Conservation (phyloP, 805 yeast species). For the Yarrowia divulgata region DNA sequence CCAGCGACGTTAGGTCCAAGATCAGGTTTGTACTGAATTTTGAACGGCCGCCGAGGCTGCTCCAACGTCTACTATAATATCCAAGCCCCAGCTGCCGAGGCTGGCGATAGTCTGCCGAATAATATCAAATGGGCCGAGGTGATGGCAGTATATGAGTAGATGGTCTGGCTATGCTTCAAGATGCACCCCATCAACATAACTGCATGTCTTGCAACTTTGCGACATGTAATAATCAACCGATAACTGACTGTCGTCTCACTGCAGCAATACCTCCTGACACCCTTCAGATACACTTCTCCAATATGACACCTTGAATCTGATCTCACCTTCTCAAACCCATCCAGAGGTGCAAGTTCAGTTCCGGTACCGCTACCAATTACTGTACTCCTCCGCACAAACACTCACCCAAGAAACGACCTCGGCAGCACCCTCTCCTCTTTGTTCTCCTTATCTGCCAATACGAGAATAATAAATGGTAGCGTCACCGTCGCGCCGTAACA, state of each 20-base stretch:
- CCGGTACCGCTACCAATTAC: no score
- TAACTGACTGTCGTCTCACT: no score
- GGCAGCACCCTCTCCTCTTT: neutral
- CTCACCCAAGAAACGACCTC: no score
- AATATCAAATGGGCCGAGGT: neutral
- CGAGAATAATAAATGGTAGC: neutral
- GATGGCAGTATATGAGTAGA: neutral
- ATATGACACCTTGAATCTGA: no score
- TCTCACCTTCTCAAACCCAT: no score
- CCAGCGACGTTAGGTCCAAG: neutral
- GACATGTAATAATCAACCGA: no score
- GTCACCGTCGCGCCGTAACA: neutral
- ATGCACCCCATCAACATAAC: neutral
- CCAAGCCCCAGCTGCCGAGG: neutral
- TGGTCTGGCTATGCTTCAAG: no score
- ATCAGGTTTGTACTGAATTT: conserved; percentile 15
- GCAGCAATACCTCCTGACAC: no score
- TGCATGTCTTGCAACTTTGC: no score
- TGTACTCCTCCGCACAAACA: no score
- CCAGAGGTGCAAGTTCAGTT: no score
- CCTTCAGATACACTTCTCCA: no score
- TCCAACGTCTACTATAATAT: neutral
- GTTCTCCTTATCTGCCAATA: neutral
- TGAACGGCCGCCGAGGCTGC: conserved; percentile 10
- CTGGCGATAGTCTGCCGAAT: neutral